Evolutionary conservation across 306 rosid genomes (phyloP), one percentile per base, ranked within the genome.

Genomic region (Quercus wislizeni): DNA sequence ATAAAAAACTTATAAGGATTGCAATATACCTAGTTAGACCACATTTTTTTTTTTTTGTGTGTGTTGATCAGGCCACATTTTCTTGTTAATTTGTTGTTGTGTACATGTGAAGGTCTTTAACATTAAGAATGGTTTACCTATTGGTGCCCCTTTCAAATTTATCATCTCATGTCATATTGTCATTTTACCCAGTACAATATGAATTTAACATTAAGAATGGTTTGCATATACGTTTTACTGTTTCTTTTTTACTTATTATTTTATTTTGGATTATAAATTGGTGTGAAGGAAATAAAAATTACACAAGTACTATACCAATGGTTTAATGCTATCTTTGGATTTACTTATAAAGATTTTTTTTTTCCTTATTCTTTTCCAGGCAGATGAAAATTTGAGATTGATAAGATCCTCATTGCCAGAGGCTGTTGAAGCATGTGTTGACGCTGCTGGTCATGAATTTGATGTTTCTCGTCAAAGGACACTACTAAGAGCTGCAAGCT

Each of bases 341-440:
- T 71, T 71, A 80, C 74, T 78, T 67, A 77, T 79, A 14, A 8
- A 23, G 38, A 80, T 10, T 10, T 49, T 49, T 13, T 41, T 10
- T 79, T 78, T 78, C 38, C 49, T 64, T 64, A 65, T 81, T 80
- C 51, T 85, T 85, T 56, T 71, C 79, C 92, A 95, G 99, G 98
- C 99, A 61, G 99, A 95, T 90, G 99, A 95, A 82, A 95, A 95
- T 84, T 92, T 95, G 88, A 89, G 99, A 88, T 83, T 95, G 82
- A 95, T 95, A 81, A 90, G 88, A 73, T 76, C 94, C 2, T 86
- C 96, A 56, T 90, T 95, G 84, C 92, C 93, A 9, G 98, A 92
- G 90, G 99, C 99, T 79, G 98, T 92, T 75, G 99, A 95, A 87
- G 96, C 97, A 69, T 92, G 98, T 74, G 89, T 92, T 77, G 98